These are phyloP conservation scores for Glarea lozoyensis DNA, from an alignment of 495 filamentous ascomycete genomes.

Conservation along the genomic window DNA sequence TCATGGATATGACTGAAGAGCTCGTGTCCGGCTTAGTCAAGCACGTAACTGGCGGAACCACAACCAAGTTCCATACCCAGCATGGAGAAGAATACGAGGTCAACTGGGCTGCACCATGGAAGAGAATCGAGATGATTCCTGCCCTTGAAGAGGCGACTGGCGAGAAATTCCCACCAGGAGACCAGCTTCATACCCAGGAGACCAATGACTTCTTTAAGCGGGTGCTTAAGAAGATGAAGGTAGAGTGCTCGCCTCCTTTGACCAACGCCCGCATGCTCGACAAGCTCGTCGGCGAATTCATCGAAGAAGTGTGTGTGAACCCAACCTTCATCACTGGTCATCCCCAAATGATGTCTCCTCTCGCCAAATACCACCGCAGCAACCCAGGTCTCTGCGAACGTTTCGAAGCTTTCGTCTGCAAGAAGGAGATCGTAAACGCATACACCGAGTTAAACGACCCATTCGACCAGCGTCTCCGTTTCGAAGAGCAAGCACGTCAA, in stretches of 20 bases:
- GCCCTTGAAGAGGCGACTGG: slow-evolving; percentile 82
- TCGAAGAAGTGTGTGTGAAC: slow-evolving; percentile 88
- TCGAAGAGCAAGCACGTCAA: slow-evolving; percentile 93
- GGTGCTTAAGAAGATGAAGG: slow-evolving; percentile 77
- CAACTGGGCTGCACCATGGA: slow-evolving; percentile 95
- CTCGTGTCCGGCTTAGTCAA: slow-evolving; percentile 89
- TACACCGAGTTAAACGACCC: slow-evolving; percentile 99
- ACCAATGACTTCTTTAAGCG: slow-evolving; percentile 78
- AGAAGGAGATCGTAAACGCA: slow-evolving; percentile 92
- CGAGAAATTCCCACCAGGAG: slow-evolving; percentile 84
- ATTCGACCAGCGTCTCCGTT: slow-evolving; percentile 85
- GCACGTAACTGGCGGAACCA: slow-evolving; percentile 73
- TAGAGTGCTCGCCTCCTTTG: slow-evolving; percentile 81
- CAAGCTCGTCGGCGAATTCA: slow-evolving; percentile 92
- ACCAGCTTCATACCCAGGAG: slow-evolving; percentile 82
- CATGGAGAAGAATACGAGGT: slow-evolving; percentile 76
- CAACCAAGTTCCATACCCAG: slow-evolving; percentile 74
- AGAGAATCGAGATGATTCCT: slow-evolving; percentile 92
- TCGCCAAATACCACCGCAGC: slow-evolving; percentile 87
- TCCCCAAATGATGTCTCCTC: slow-evolving; percentile 94
- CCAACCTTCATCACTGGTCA: slow-evolving; percentile 93
- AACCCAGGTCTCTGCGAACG: slow-evolving; percentile 84
- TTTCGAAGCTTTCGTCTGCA: slow-evolving; percentile 96
- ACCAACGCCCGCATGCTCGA: slow-evolving; percentile 98
- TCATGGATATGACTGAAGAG: slow-evolving; percentile 92